Evolutionary conservation across 2,329 filamentous ascomycete genomes (phyloP).

Genomic region (Phaeosphaeria sp.): DNA sequence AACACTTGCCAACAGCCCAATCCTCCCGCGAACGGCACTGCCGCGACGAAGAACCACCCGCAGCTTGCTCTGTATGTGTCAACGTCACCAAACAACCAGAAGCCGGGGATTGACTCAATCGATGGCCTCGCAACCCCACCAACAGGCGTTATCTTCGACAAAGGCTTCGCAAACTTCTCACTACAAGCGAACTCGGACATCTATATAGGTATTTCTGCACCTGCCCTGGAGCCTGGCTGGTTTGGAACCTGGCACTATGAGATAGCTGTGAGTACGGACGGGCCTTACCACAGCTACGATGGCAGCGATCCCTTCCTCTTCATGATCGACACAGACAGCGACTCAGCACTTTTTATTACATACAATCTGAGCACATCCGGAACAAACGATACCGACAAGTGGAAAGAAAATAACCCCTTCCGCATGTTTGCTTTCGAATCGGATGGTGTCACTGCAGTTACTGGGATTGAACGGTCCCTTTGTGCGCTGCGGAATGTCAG

Average conservation of each 20-base stretch:
- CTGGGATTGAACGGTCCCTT: constrained; percentile 78
- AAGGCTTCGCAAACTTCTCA: constrained; percentile 73
- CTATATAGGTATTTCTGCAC: constrained; percentile 78
- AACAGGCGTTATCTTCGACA: constrained; percentile 59
- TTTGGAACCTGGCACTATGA: constrained; percentile 79
- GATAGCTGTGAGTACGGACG: constrained; percentile 82
- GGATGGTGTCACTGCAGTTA: constrained; percentile 62
- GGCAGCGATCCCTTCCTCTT: constrained; percentile 66
- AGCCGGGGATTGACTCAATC: constrained; percentile 67
- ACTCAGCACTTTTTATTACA: constrained; percentile 79
- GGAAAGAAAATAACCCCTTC: constrained; percentile 66
- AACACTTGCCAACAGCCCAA: constrained; percentile 84
- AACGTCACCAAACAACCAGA: constrained; percentile 65
- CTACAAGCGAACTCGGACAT: constrained; percentile 70
- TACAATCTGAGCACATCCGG: constrained; percentile 68
- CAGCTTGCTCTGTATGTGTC: constrained; percentile 84
- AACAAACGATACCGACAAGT: constrained; percentile 59
- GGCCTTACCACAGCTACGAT: constrained; percentile 73
- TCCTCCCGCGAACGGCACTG: constrained; percentile 54
- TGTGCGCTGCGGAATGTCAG: constrained; percentile 78
- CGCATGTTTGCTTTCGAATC: constrained; percentile 77
- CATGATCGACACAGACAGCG: constrained; percentile 85
- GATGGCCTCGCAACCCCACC: constrained; percentile 54
- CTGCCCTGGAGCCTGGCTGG: constrained; percentile 63
- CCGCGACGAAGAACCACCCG: constrained; percentile 51